phyloP scores from a whole-genome alignment of 208 protist species.

The Blastocrithidia nonstop region DNA sequence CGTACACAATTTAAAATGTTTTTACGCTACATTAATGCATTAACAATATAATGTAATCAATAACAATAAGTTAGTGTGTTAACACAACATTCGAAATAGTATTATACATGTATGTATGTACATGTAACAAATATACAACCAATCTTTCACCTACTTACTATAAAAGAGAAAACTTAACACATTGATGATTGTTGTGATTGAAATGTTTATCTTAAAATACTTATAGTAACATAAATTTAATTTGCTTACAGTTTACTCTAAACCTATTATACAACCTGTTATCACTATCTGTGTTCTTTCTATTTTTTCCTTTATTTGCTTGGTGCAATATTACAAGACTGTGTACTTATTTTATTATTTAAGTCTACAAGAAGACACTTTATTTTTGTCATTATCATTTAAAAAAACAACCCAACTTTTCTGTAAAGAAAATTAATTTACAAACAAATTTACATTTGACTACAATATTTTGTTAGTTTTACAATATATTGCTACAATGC shows the following conservation, averaged over 20 bases:
- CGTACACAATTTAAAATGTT: no score
- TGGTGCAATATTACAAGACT: not conserved
- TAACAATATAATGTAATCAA: not conserved
- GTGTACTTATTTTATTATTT: no score
- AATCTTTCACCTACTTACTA: not conserved
- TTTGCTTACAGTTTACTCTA: no score
- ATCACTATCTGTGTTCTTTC: not conserved
- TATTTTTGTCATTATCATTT: no score
- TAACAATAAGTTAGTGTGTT: not conserved
- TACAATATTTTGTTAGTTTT: no score
- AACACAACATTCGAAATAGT: not conserved
- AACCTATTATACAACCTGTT: not conserved
- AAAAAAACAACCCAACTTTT: no score
- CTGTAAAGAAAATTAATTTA: no score
- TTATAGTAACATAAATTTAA: not conserved
- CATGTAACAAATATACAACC: slow-evolving; percentile 1
- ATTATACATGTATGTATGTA: not conserved
- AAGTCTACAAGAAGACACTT: no score
- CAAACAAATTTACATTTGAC: no score
- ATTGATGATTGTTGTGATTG: not conserved
- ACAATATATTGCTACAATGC: no score
- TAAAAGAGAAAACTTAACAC: not conserved
- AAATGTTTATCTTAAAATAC: not conserved
- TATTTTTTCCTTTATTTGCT: not conserved
- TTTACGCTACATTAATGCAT: slow-evolving; percentile 1